Evolutionary conservation across 225 moss, liverwort and hornwort species (phyloP).

Genomic region (Ulota crispa): DNA sequence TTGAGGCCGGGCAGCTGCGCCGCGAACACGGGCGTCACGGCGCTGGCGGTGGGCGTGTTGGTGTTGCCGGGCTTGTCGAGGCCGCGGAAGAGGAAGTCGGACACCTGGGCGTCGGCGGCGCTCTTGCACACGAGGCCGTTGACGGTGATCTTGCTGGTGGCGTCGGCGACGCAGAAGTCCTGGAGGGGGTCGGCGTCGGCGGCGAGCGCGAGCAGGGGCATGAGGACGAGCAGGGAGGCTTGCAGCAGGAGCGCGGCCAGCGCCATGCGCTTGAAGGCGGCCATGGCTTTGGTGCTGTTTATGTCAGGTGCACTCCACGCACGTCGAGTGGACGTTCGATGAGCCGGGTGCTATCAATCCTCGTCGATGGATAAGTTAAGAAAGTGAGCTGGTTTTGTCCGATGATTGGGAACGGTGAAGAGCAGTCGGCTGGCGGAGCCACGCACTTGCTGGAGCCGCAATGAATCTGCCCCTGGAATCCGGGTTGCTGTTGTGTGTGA

Average conservation of each 20-base stretch:
- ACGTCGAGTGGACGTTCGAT: background rate
- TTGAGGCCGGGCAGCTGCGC: slow-evolving; percentile 31
- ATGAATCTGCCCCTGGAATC: background rate
- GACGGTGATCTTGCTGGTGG: slow-evolving; percentile 17
- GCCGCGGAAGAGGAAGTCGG: slow-evolving; percentile 27
- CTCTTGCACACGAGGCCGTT: slow-evolving; percentile 31
- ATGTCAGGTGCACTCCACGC: background rate
- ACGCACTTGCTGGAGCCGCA: background rate
- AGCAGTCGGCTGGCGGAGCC: background rate
- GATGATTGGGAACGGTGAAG: background rate
- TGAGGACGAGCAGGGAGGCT: background rate
- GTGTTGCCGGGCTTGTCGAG: slow-evolving; percentile 24
- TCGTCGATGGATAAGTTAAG: no score
- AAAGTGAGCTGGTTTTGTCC: background rate
- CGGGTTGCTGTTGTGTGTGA: background rate
- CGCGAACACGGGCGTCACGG: slow-evolving; percentile 23
- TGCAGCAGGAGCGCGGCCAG: background rate
- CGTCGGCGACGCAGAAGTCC: slow-evolving; percentile 34
- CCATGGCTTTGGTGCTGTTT: background rate
- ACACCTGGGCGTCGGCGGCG: background rate
- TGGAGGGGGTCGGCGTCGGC: slow-evolving; percentile 5
- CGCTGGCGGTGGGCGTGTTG: background rate
- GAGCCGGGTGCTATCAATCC: no score
- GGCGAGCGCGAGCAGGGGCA: background rate
- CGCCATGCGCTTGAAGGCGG: background rate